phyloP scores from a whole-genome alignment of 345 rosid species.

The Citrus trifoliata region DNA sequence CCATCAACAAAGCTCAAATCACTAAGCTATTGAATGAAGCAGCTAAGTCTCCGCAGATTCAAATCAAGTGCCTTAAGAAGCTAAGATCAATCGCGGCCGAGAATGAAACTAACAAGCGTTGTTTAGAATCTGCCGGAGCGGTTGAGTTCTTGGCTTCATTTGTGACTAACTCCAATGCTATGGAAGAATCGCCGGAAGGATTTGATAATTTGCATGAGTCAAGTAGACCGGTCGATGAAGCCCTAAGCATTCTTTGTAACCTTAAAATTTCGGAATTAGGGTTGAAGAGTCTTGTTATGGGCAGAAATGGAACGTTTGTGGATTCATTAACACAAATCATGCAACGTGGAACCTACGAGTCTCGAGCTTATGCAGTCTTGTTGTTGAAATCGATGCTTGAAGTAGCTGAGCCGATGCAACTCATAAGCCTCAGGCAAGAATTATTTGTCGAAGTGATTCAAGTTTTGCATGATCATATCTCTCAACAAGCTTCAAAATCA shows the following conservation, averaged over 20 bases:
- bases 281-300: slow-evolving; percentile 44
- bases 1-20: slow-evolving; percentile 52
- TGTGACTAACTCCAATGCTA: slow-evolving; percentile 11
- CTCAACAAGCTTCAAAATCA: slow-evolving; percentile 58
- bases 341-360: slow-evolving; percentile 41
- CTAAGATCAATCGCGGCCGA: slow-evolving; percentile 53
- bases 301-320: slow-evolving; percentile 42
- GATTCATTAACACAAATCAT: slow-evolving; percentile 50
- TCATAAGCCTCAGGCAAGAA: slow-evolving; percentile 33
- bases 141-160: slow-evolving; percentile 59
- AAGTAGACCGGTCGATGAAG: slow-evolving; percentile 43
- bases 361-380: slow-evolving; percentile 49
- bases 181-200: not conserved
- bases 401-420: slow-evolving; percentile 56
- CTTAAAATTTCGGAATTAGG: slow-evolving; percentile 62
- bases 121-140: slow-evolving; percentile 69
- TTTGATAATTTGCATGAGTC: slow-evolving; percentile 31
- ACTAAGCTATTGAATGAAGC: slow-evolving; percentile 51
- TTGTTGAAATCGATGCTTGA: slow-evolving; percentile 41
- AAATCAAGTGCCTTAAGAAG: slow-evolving; percentile 45
- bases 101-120: slow-evolving; percentile 56
- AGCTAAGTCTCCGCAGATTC: slow-evolving; percentile 35
- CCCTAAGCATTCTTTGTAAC: slow-evolving; percentile 51
- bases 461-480: slow-evolving; percentile 49
- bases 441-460: slow-evolving; percentile 48